phyloP scores from a whole-genome alignment of 1,284 basidiomycete species.

The Boletus hoseneyae region DNA sequence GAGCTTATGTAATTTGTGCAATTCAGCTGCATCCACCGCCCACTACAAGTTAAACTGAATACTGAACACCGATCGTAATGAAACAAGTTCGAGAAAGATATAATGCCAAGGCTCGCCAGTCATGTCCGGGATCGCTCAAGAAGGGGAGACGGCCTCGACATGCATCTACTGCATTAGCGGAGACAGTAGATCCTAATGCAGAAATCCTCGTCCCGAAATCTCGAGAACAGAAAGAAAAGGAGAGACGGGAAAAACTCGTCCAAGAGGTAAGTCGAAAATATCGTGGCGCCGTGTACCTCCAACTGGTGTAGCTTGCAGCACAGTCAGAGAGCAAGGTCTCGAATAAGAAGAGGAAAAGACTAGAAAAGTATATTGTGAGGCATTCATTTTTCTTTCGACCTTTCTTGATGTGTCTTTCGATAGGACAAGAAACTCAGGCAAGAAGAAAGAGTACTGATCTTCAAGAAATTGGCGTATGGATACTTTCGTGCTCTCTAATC shows the following conservation, averaged over 20 bases:
- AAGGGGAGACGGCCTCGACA: slow-evolving; percentile 38
- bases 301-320: slow-evolving; percentile 44
- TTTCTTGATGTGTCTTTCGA: not conserved
- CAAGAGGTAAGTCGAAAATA: slow-evolving; percentile 50
- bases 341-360: slow-evolving; percentile 73
- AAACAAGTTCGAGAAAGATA: slow-evolving; percentile 40
- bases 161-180: slow-evolving; percentile 15
- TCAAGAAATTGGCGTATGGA: slow-evolving; percentile 74
- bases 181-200: slow-evolving; percentile 52
- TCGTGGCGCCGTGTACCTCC: not conserved
- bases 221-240: slow-evolving; percentile 57
- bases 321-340: slow-evolving; percentile 69
- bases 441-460: slow-evolving; percentile 69
- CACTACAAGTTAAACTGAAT: no score
- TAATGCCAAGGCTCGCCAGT: slow-evolving; percentile 63
- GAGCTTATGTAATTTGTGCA: not conserved
- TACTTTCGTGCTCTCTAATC: not conserved
- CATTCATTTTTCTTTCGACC: not conserved
- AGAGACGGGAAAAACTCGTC: slow-evolving; percentile 55
- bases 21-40: no score
- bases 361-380: slow-evolving; percentile 82
- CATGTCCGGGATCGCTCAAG: slow-evolving; percentile 53
- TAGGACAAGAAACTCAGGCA: slow-evolving; percentile 86
- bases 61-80: slow-evolving; percentile 25
- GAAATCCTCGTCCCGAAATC: slow-evolving; percentile 57